Percentiles rank a stretch among this genome's conserved stretches.
Conservation (phyloP, 2,329 filamentous ascomycete genomes). For the Calonectria ilicicola region DNA sequence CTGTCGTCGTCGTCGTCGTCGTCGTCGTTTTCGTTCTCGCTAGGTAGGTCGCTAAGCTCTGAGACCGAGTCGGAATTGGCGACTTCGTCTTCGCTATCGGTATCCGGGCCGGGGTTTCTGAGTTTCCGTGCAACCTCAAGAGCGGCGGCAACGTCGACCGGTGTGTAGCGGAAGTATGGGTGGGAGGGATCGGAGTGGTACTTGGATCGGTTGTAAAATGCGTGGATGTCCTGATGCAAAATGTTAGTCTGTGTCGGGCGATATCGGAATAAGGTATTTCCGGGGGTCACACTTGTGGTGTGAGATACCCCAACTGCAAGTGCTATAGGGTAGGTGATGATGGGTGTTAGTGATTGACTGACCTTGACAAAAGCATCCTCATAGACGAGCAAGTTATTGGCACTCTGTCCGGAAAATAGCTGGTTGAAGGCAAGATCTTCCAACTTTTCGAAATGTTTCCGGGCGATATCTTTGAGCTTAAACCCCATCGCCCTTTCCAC, state of each 20-base stretch:
- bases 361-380: slow-evolving; percentile 22
- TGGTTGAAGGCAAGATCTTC: not conserved
- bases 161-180: slow-evolving; percentile 20
- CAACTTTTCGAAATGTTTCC: not conserved
- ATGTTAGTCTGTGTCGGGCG: slow-evolving; percentile 32
- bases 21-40: not conserved
- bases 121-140: slow-evolving; percentile 1
- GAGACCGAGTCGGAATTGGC: not conserved
- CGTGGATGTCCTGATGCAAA: slow-evolving; percentile 36
- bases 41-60: not conserved
- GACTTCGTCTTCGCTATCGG: not conserved
- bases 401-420: slow-evolving; percentile 12
- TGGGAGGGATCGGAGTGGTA: slow-evolving; percentile 28
- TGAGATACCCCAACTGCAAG: not conserved
- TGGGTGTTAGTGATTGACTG: not conserved
- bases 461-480: not conserved
- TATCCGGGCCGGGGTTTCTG: not conserved
- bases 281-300: not conserved
- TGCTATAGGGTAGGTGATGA: not conserved
- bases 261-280: slow-evolving; percentile 35
- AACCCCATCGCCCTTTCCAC: slow-evolving; percentile 8
- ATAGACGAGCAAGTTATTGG: slow-evolving; percentile 25
- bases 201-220: slow-evolving; percentile 26
- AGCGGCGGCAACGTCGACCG: slow-evolving; percentile 10
- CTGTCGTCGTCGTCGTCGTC: slow-evolving; percentile 7